Percentiles rank a stretch among this genome's conserved stretches.
Conservation (phyloP, 2,329 filamentous ascomycete genomes). For the Dothistroma septosporum region DNA sequence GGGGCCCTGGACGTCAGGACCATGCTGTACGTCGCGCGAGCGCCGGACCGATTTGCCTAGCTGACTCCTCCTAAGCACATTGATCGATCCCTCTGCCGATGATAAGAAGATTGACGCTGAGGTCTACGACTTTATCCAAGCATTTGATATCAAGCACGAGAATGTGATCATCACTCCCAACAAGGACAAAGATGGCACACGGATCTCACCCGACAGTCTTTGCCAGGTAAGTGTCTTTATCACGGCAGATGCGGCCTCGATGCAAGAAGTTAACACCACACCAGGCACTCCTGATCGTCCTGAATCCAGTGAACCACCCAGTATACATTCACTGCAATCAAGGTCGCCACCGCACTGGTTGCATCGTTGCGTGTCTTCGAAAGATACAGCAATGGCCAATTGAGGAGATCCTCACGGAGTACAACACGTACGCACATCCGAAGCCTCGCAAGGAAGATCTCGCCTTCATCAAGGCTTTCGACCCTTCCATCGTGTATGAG, state of each 20-base stretch:
- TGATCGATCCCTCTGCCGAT: conserved; percentile 40
- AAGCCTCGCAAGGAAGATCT: conserved; percentile 49
- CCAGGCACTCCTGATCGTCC: conserved; percentile 62
- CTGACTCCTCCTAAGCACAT: conserved; percentile 38
- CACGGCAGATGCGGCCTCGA: too few relatives aligned
- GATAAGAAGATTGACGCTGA: conserved; percentile 4
- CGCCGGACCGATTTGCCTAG: conserved; percentile 23
- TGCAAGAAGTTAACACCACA: background rate
- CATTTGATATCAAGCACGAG: conserved; percentile 66
- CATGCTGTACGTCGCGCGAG: conserved; percentile 59
- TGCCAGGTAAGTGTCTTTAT: conserved; percentile 37
- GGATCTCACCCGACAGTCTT: conserved; percentile 64
- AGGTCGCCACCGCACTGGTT: conserved; percentile 88
- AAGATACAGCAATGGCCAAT: conserved; percentile 66
- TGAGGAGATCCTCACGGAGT: conserved; percentile 65
- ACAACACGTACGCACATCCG: conserved; percentile 56
- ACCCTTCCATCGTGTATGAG: conserved; percentile 39
- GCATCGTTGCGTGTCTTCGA: conserved; percentile 75
- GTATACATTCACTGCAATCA: conserved; percentile 90
- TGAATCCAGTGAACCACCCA: conserved; percentile 71
- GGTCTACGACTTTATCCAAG: conserved; percentile 54
- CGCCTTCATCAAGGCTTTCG: conserved; percentile 42
- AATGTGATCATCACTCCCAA: conserved; percentile 81
- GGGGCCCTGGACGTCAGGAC: conserved; percentile 67
- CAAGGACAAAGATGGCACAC: conserved; percentile 62